phyloP scores from a whole-genome alignment of 2,329 filamentous ascomycete genomes.

The Botrytis cinerea region DNA sequence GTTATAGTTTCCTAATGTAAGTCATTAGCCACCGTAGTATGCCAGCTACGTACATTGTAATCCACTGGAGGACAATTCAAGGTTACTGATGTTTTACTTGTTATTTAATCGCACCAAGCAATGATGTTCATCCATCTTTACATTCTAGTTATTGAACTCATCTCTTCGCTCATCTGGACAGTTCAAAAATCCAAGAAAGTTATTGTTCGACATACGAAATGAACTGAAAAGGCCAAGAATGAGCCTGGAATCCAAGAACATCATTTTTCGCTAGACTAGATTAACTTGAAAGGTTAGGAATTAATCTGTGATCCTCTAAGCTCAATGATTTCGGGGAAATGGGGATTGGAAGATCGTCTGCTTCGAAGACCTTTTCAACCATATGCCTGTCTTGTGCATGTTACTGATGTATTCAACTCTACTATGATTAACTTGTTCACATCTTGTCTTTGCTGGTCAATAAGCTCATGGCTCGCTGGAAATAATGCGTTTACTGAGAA shows the following conservation, averaged over 20 bases:
- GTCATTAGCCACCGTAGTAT: neutral
- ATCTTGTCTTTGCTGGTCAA: neutral
- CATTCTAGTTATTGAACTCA: neutral
- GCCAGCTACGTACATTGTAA: neutral
- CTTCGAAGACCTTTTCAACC: neutral
- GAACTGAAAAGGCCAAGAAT: neutral
- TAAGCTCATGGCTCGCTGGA: neutral
- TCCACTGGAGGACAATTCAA: neutral
- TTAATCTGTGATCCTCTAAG: neutral
- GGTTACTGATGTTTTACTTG: neutral
- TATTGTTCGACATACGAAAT: neutral
- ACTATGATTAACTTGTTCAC: rapidly evolving
- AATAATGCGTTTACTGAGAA: neutral
- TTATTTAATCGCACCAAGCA: neutral
- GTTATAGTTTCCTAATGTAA: too few relatives aligned
- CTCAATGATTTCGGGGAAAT: neutral
- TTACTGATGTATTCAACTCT: neutral
- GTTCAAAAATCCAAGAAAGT: neutral
- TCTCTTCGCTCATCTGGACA: neutral
- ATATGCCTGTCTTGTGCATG: neutral
- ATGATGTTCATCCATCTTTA: neutral
- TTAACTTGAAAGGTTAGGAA: neutral
- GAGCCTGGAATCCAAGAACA: neutral
- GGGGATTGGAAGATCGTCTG: neutral
- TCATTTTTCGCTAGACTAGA: neutral